Evolutionary conservation across 345 rosid species (phyloP).

Genomic region (Salix exigua): DNA sequence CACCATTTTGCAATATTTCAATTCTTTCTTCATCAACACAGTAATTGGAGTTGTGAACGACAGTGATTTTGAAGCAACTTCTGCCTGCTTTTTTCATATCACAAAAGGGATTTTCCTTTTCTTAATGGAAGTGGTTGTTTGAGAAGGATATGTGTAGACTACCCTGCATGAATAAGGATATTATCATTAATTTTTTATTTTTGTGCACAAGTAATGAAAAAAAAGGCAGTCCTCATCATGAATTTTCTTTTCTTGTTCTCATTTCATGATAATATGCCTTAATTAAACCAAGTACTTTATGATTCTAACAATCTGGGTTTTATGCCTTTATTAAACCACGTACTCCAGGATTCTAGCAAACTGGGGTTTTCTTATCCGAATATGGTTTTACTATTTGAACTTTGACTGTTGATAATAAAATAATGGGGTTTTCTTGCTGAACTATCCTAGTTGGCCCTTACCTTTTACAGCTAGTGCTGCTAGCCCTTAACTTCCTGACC

Average conservation of each 20-base stretch:
- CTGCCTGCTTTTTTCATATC: background rate
- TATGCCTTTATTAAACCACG: background rate
- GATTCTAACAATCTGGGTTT: background rate
- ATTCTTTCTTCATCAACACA: background rate
- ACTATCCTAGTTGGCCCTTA: too few relatives aligned
- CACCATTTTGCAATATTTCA: background rate
- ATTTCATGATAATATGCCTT: background rate
- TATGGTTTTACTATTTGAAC: background rate
- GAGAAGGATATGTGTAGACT: background rate
- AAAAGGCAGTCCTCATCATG: background rate
- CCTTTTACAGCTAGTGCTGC: too few relatives aligned
- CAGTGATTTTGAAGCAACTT: background rate
- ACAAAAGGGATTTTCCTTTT: background rate
- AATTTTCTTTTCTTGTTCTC: background rate
- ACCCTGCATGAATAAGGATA: background rate
- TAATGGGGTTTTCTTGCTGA: too few relatives aligned
- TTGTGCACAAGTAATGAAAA: background rate
- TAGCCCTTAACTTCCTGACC: too few relatives aligned
- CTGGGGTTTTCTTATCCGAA: background rate
- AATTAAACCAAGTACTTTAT: background rate
- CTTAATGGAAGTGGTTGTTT: background rate
- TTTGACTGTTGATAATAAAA: background rate
- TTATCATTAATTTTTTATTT: background rate
- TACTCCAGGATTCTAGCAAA: background rate
- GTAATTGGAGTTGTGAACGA: background rate